Conservation (phyloP, 1,139 yeast species). For the Meyerozyma smithsonii region DNA sequence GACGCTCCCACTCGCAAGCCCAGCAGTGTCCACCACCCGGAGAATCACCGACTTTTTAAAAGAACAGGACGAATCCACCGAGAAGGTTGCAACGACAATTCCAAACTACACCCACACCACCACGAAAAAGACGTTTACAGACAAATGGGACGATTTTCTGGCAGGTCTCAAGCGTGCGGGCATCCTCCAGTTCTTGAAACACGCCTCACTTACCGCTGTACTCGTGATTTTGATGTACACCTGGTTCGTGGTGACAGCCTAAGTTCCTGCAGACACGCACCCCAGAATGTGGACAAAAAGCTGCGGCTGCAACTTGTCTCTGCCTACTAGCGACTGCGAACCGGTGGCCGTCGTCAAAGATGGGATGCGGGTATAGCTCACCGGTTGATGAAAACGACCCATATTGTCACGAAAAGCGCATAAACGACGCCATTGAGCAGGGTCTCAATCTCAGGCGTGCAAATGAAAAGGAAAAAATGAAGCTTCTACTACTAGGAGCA, state of each 20-base stretch:
- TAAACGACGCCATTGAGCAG: conserved; percentile 68
- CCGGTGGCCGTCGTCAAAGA: conserved; percentile 15
- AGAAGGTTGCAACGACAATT: conserved; percentile 6
- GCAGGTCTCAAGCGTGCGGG: conserved; percentile 13
- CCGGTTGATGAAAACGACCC: conserved; percentile 48
- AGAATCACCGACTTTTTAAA: conserved; percentile 15
- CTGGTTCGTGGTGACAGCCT: background rate
- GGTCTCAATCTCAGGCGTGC: conserved; percentile 51
- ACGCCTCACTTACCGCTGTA: conserved; percentile 8
- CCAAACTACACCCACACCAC: conserved; percentile 12
- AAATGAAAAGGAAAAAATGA: conserved; percentile 46
- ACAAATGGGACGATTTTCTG: background rate
- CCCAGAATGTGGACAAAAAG: background rate
- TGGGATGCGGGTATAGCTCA: conserved; percentile 70
- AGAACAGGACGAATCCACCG: conserved; percentile 13
- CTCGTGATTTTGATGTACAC: background rate
- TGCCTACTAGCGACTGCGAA: background rate
- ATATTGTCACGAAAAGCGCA: conserved; percentile 43
- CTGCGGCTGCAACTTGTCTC: conserved; percentile 2
- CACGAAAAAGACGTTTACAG: background rate
- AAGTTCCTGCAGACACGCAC: background rate
- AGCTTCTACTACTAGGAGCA: conserved; percentile 76
- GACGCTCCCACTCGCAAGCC: conserved; percentile 11
- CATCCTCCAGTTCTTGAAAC: conserved; percentile 11
- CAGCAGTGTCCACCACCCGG: conserved; percentile 9